phyloP scores from a whole-genome alignment of 306 rosid genomes.

The Casuarina cunninghamiana region DNA sequence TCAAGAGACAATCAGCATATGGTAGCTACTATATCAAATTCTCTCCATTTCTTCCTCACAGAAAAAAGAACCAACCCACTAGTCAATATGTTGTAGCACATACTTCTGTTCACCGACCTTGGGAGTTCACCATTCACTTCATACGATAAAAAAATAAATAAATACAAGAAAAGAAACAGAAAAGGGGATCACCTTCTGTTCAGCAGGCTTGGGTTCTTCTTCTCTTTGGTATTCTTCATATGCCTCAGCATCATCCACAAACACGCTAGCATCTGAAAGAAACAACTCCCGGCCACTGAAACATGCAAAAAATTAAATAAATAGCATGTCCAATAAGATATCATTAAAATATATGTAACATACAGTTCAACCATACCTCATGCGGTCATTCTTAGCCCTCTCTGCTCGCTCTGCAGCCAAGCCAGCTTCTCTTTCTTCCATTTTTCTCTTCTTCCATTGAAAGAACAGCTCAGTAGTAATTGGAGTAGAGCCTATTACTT shows the following conservation, averaged over 20 bases:
- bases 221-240: conserved; percentile 79
- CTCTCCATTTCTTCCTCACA: neutral
- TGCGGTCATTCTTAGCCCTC: conserved; percentile 63
- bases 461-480: conserved; percentile 53
- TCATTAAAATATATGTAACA: neutral
- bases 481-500: conserved; percentile 45
- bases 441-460: conserved; percentile 61
- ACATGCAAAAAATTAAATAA: conserved; percentile 9
- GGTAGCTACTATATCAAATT: neutral
- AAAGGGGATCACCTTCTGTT: conserved; percentile 51
- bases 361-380: conserved; percentile 40
- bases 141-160: neutral
- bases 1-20: neutral
- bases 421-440: conserved; percentile 59
- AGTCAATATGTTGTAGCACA: neutral
- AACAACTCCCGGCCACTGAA: conserved; percentile 82
- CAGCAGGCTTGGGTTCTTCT: conserved; percentile 48
- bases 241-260: conserved; percentile 97
- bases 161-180: no score
- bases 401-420: conserved; percentile 56
- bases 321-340: neutral
- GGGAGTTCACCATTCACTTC: conserved; percentile 34
- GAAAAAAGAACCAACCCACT: neutral
- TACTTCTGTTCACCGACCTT: neutral
- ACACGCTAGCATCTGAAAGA: conserved; percentile 84